phyloP scores from a whole-genome alignment of 345 rosid species.

The Cardamine occulta region DNA sequence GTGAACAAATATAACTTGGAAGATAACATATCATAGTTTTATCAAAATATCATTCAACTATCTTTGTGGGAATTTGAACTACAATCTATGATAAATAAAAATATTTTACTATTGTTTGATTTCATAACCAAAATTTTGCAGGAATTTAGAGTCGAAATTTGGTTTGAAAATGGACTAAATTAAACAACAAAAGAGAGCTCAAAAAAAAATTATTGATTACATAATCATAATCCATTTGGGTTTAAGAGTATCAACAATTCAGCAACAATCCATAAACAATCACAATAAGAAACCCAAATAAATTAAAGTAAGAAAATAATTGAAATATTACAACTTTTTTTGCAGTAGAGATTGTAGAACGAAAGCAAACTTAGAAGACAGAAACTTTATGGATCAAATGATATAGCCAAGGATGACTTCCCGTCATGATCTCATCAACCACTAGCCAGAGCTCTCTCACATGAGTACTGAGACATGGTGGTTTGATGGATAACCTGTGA shows the following conservation, averaged over 20 bases:
- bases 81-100: too few species aligned
- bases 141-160: background rate
- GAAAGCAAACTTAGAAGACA: slow-evolving; percentile 1
- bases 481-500: slow-evolving; percentile 31
- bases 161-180: background rate
- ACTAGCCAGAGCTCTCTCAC: slow-evolving; percentile 24
- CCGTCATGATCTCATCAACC: slow-evolving; percentile 46
- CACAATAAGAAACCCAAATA: background rate
- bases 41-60: too few species aligned
- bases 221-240: slow-evolving; percentile 12
- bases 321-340: slow-evolving; percentile 10
- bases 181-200: background rate
- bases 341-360: slow-evolving; percentile 17
- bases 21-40: too few species aligned
- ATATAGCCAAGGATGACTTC: slow-evolving; percentile 89
- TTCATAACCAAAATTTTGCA: background rate
- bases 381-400: slow-evolving; percentile 10
- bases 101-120: too few species aligned
- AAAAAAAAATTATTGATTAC: slow-evolving; percentile 2
- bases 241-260: slow-evolving; percentile 10
- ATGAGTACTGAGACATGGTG: slow-evolving; percentile 41
- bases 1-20: too few species aligned
- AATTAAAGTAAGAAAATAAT: slow-evolving; percentile 7
- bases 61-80: too few species aligned
- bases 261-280: slow-evolving; percentile 18